phyloP scores from a whole-genome alignment of 345 rosid species.

The Eucalyptus curtisii region DNA sequence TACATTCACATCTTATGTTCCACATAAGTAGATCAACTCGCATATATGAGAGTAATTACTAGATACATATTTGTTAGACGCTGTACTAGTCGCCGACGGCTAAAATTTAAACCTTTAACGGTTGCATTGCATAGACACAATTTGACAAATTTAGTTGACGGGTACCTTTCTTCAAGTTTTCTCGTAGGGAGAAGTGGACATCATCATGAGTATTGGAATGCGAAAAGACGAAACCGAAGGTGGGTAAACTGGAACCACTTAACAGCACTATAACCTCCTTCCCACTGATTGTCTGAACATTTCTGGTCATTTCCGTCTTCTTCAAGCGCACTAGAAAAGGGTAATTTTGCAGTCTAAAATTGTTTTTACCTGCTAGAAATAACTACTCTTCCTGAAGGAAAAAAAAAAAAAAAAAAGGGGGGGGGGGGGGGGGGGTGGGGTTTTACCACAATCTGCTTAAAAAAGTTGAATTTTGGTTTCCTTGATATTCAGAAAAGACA shows the following conservation, averaged over 20 bases:
- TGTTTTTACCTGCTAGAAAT: background rate
- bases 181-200: background rate
- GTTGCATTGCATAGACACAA: background rate
- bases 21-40: background rate
- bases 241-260: background rate
- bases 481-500: background rate
- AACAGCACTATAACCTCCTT: background rate
- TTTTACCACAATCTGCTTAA: background rate
- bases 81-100: background rate
- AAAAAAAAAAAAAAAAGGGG: too few species aligned
- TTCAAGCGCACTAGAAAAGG: background rate
- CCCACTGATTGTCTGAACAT: background rate
- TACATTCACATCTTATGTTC: background rate
- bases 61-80: background rate
- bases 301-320: background rate
- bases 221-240: background rate
- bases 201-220: background rate
- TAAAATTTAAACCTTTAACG: background rate
- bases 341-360: background rate
- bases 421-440: too few species aligned
- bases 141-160: background rate
- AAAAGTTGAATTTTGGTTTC: background rate
- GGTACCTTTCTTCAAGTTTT: background rate
- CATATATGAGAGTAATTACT: background rate
- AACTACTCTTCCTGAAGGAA: background rate